phyloP scores from a whole-genome alignment of 2,329 filamentous ascomycete genomes.

The Falciphora oryzae region DNA sequence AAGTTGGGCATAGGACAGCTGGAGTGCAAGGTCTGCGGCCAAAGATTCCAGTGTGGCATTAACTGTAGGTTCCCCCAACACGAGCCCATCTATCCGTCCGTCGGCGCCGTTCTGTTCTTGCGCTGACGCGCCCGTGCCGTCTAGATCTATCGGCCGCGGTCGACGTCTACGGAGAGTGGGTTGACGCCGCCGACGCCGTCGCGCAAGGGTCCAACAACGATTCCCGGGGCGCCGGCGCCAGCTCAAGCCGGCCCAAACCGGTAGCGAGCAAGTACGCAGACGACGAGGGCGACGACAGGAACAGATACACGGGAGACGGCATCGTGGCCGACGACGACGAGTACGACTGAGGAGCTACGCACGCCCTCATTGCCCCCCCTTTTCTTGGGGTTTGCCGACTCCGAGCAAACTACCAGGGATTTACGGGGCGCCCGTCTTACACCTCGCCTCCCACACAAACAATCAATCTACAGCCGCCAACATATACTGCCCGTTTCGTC shows the following conservation, averaged over 20 bases:
- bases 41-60: conserved; percentile 86
- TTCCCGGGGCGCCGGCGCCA: neutral
- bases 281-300: conserved; percentile 45
- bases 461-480: neutral
- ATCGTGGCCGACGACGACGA: conserved; percentile 43
- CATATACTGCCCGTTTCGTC: neutral
- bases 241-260: conserved; percentile 9
- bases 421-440: neutral
- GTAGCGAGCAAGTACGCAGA: conserved; percentile 21
- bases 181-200: conserved; percentile 67
- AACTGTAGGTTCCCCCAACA: conserved; percentile 61
- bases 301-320: conserved; percentile 44
- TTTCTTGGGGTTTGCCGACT: neutral
- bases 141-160: conserved; percentile 83
- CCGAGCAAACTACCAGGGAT: neutral
- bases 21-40: conserved; percentile 87
- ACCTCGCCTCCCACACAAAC: neutral
- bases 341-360: conserved; percentile 40
- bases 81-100: conserved; percentile 1
- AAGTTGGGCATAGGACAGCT: conserved; percentile 81
- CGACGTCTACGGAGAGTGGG: conserved; percentile 97
- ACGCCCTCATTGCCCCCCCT: neutral
- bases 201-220: conserved; percentile 25
- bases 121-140: conserved; percentile 13
- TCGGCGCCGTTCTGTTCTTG: neutral